These are phyloP conservation scores for Melaleuca quinquenervia DNA, from an alignment of 345 rosid species.

Conservation along the genomic window DNA sequence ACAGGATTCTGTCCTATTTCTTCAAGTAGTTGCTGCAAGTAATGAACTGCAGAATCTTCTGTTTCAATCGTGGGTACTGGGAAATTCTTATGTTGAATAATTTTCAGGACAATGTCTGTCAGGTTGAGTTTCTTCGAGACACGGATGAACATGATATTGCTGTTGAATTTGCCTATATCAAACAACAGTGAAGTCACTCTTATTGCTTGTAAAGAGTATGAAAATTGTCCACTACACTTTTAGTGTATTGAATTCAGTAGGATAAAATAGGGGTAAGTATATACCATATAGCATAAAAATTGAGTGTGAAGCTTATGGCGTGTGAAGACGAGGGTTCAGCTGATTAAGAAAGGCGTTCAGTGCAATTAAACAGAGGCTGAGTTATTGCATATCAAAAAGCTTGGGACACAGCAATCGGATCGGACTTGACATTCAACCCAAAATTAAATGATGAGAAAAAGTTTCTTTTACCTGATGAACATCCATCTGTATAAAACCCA, in stretches of 20 bases:
- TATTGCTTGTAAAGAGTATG: background rate
- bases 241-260: background rate
- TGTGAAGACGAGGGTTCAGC: background rate
- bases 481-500: too few species aligned
- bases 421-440: background rate
- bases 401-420: background rate
- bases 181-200: background rate
- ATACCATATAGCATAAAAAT: background rate
- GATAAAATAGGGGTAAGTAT: background rate
- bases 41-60: constrained; percentile 2
- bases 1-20: constrained; percentile 1
- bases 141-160: constrained; percentile 9
- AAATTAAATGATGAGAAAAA: background rate
- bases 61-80: background rate
- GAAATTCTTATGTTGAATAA: background rate
- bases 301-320: background rate
- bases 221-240: background rate
- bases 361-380: background rate
- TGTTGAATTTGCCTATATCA: constrained; percentile 9
- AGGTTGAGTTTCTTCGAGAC: constrained; percentile 4
- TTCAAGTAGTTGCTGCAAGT: background rate
- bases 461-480: background rate
- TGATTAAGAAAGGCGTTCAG: background rate
- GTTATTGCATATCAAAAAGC: background rate
- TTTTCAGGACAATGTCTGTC: background rate